These are phyloP conservation scores for Pistacia atlantica DNA, from an alignment of 345 rosid species.

Conservation along the genomic window DNA sequence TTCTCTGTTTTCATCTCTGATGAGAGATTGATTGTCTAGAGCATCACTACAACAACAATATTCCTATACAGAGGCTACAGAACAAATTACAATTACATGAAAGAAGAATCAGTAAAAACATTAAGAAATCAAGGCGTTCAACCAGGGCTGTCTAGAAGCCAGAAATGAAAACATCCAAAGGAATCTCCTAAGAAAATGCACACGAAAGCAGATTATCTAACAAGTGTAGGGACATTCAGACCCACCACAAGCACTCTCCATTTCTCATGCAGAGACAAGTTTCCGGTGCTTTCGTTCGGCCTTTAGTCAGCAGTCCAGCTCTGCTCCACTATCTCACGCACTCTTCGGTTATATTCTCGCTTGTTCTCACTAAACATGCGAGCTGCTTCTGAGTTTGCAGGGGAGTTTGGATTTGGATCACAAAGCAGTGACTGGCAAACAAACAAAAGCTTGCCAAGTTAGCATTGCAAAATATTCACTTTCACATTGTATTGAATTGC, in stretches of 20 bases:
- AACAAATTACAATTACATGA: conserved; percentile 1
- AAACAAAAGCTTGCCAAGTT: neutral
- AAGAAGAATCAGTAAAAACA: conserved; percentile 6
- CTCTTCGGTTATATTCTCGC: conserved; percentile 75
- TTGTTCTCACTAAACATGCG: conserved; percentile 79
- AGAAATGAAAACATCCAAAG: conserved; percentile 27
- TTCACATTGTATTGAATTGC: neutral
- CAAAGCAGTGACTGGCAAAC: conserved; percentile 66
- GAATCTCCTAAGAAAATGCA: conserved; percentile 17
- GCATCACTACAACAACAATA: neutral
- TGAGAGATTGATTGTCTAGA: neutral
- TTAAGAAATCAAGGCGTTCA: conserved; percentile 11
- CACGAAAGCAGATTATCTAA: conserved; percentile 16
- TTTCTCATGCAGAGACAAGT: conserved; percentile 11
- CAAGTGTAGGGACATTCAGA: neutral
- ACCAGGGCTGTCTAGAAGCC: conserved; percentile 15
- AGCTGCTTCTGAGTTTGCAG: conserved; percentile 89
- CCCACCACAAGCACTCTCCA: neutral
- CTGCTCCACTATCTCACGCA: conserved; percentile 74
- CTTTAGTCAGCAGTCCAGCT: conserved; percentile 75
- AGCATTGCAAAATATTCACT: neutral
- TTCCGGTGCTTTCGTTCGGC: conserved; percentile 7
- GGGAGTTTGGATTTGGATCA: conserved; percentile 84
- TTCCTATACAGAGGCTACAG: conserved; percentile 26
- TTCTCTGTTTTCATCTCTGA: neutral